Base-by-base conservation (phyloP, 2,329 filamentous ascomycete genomes). In the Didymella glomerata region DNA sequence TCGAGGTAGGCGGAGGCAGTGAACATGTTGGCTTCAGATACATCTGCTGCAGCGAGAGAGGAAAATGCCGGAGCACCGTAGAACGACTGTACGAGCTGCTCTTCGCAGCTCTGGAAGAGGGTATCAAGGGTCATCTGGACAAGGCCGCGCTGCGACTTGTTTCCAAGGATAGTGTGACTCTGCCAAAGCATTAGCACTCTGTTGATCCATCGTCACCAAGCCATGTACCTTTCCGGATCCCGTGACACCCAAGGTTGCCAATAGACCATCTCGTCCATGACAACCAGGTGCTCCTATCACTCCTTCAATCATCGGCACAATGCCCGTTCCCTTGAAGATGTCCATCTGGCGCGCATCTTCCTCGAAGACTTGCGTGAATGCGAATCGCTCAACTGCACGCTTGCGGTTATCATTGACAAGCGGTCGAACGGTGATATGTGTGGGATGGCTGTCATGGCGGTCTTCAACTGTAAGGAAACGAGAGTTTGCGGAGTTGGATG, bases 101-200 rank as follows among this genome's bases (percentile, higher is more conserved):
- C 80, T 57, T 87, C 87, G 49, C 97, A 87, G 44, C 91, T 94
- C 63, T 89, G 88, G 79, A 96, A 99, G 48, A 98, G 84, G 40
- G 96, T 86, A 72, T 98, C 94, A 54, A 99, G 88, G 0, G 92
- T 86, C 71, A 99, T 89, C 76, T 99, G 95, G 0, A 93, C 96
- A 53, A 99, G 81, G 62, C 95, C 95, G 65, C 94, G 89, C 77
- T 97, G 91, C 22, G 85, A 87, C 67, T 89, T 90, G 13, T 92
- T 96, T 54, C 95, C 95, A 16, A 99, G 85, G 60, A 98, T 97
- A 0, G 95, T 99, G 76, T 99, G 94, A 63, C 92, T 96, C 94
- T 97, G 38, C 24, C n/a, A 20, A 9, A 16, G 28, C 16, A 30
- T 70, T 36, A 70, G 56, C 20, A 47, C 46, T 11, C 25, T 27